Evolutionary conservation across 768 basidiomycete genomes (phyloP).

Genomic region (Rhodosporidiobolus sp.): DNA sequence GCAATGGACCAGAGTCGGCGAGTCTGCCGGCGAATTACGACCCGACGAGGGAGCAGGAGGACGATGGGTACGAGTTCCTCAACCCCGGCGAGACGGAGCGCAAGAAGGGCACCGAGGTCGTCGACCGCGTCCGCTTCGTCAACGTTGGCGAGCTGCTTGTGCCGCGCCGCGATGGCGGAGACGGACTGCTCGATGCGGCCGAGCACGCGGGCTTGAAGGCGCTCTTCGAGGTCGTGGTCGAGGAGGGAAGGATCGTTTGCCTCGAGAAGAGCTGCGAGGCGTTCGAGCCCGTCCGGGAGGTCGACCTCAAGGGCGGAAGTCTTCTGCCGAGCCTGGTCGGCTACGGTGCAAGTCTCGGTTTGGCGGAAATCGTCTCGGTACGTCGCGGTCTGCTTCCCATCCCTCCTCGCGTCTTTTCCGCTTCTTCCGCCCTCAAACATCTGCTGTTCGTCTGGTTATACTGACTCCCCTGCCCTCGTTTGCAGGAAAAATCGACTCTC

Average conservation of each 20-base stretch:
- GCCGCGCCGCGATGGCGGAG: not conserved
- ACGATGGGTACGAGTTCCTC: constrained; percentile 21
- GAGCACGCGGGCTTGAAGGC: not conserved
- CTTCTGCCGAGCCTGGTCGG: constrained; percentile 16
- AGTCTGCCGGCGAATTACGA: constrained; percentile 1
- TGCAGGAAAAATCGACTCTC: constrained; percentile 16
- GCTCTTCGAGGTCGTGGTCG: constrained; percentile 19
- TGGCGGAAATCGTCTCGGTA: constrained; percentile 26
- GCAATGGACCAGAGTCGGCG: constrained; percentile 14
- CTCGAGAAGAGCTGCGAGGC: not conserved
- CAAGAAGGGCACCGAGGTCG: not conserved
- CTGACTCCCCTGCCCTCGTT: not conserved
- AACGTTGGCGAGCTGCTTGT: constrained; percentile 30
- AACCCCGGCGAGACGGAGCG: constrained; percentile 2
- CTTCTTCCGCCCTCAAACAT: not conserved
- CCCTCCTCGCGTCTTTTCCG: not conserved
- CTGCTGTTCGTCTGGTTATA: not conserved
- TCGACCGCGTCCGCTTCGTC: constrained; percentile 27
- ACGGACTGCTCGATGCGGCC: not conserved
- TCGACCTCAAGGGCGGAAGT: constrained; percentile 22
- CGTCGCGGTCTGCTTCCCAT: not conserved
- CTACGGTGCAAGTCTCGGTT: constrained; percentile 22
- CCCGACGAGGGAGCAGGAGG: constrained; percentile 49
- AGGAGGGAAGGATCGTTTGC: constrained; percentile 18
- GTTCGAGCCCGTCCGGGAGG: not conserved